A percentile compares a stretch with the other conserved stretches of the same genome.
Conservation (phyloP, 2,329 filamentous ascomycete genomes). For the Penicillium polonicum region DNA sequence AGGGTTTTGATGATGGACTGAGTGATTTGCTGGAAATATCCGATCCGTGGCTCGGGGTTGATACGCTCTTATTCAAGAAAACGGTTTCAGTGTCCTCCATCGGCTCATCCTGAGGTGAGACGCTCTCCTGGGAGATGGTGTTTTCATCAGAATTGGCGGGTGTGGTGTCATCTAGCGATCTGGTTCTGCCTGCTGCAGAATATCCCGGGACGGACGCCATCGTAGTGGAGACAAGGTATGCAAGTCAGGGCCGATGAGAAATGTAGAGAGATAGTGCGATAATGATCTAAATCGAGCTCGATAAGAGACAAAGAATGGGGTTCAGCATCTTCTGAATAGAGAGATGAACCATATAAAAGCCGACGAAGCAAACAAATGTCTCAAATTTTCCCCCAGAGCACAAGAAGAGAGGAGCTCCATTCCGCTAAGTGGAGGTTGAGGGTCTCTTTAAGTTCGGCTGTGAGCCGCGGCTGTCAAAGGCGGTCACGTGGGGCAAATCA, state of each 20-base stretch:
- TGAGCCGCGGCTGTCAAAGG: conserved; percentile 21
- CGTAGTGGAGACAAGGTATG: conserved; percentile 8
- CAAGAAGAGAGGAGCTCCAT: conserved; percentile 2
- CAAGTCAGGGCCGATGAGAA: not conserved
- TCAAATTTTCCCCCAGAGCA: not conserved
- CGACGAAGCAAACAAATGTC: not conserved
- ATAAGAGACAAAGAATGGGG: not conserved
- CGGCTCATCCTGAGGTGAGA: conserved; percentile 15
- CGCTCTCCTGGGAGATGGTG: conserved; percentile 7
- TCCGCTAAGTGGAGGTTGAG: not conserved
- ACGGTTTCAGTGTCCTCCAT: conserved; percentile 31
- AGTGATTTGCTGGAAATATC: conserved; percentile 22
- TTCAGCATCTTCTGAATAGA: conserved; percentile 7
- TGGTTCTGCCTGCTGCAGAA: conserved; percentile 29
- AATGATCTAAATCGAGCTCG: conserved; percentile 1
- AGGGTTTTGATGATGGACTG: conserved; percentile 11
- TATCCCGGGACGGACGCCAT: conserved; percentile 40
- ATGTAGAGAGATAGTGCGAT: not conserved
- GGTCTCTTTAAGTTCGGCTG: conserved; percentile 18
- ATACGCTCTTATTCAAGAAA: conserved; percentile 28
- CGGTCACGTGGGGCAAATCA: conserved; percentile 6
- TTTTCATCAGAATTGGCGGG: conserved; percentile 16
- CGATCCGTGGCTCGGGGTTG: conserved; percentile 13
- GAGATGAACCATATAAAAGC: not conserved
- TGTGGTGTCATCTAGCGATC: conserved; percentile 28